Evolutionary conservation across 192 early-diverging fungal species (phyloP).

Genomic region (Lobulomyces angularis): DNA sequence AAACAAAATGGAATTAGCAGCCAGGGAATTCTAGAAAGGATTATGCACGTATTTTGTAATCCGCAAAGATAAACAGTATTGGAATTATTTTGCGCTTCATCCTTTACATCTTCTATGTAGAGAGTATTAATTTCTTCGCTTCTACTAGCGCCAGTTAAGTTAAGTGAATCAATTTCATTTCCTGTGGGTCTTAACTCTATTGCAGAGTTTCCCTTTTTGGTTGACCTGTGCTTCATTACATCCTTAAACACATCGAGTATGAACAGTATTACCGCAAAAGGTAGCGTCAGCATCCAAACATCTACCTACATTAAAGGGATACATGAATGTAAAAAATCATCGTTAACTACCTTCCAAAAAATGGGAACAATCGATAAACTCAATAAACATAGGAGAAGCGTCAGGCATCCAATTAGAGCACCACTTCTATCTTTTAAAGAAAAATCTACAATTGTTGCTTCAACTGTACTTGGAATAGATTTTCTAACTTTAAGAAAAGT

Average conservation of each 20-base stretch:
- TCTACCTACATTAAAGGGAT: slow-evolving; percentile 58
- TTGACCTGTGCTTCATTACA: too few relatives aligned
- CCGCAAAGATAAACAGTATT: slow-evolving; percentile 1
- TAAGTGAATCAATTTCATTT: not conserved
- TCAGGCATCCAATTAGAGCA: too few relatives aligned
- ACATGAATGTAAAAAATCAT: too few relatives aligned
- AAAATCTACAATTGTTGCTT: too few relatives aligned
- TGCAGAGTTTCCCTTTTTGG: too few relatives aligned
- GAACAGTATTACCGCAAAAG: slow-evolving; percentile 56
- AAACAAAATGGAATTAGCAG: slow-evolving; percentile 63
- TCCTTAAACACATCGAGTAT: slow-evolving; percentile 46
- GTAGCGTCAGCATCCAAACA: slow-evolving; percentile 66
- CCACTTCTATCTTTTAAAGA: too few relatives aligned
- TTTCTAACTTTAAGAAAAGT: too few relatives aligned
- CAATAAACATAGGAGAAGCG: too few relatives aligned
- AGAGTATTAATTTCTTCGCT: not conserved
- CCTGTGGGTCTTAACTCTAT: not conserved
- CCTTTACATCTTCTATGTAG: not conserved
- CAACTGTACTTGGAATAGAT: too few relatives aligned
- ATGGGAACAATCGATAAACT: too few relatives aligned
- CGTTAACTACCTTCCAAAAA: too few relatives aligned
- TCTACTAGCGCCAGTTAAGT: too few relatives aligned
- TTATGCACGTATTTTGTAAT: slow-evolving; percentile 38
- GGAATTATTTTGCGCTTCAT: not conserved
- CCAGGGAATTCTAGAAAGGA: slow-evolving; percentile 59